Base-by-base conservation (phyloP, 2,329 filamentous ascomycete species). In the Cercospora zeae-maydis region DNA sequence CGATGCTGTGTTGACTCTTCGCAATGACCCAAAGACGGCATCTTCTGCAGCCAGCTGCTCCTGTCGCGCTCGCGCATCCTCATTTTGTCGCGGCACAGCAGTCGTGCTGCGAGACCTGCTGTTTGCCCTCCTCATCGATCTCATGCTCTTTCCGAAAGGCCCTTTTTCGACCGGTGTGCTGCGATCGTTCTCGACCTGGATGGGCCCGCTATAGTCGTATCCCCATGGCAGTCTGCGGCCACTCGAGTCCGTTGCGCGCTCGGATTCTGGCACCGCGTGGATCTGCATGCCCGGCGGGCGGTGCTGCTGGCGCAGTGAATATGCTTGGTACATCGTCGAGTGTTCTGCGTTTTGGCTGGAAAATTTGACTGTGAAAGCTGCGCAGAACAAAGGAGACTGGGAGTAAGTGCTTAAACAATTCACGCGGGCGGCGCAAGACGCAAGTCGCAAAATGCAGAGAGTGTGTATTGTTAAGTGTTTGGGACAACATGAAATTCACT, bases 141-240 rank as follows among this genome's bases (percentile, higher is more conserved):
- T 52, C 65, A 83, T 76, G 33, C 77, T 78, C 55, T 80, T 75
- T 58, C 86, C 86, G 73, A 88, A 88, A 1, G 86, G 84, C 1
- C 86, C 86, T 68, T 80, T 82, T 74, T 88, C 86, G 76, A 85
- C 82, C 60, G 84, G 76, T 59, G 83, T 76, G 45, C 67, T 66
- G 24, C 69, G 66, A 31, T 66, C 66, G 27, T 60, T 60, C 39
- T 61, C 59, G 2, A 62, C 62, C 34, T 65, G 54, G 1, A 59
- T 27, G 27, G 54, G 37, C 3, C 30, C 36, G 42, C 57, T 59
- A 42, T 67, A 68, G 16, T 86, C 82, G 73, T 85, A 85, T 14
- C 79, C 85, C 85, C 84, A 88, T n/a, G 86, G 86, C 55, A 88
- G 72, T 59, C 80, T 78, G 69, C 84, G 82, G 55, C 86, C 85